Conservation (phyloP, 345 rosid genomes). For the Acer yangbiense region DNA sequence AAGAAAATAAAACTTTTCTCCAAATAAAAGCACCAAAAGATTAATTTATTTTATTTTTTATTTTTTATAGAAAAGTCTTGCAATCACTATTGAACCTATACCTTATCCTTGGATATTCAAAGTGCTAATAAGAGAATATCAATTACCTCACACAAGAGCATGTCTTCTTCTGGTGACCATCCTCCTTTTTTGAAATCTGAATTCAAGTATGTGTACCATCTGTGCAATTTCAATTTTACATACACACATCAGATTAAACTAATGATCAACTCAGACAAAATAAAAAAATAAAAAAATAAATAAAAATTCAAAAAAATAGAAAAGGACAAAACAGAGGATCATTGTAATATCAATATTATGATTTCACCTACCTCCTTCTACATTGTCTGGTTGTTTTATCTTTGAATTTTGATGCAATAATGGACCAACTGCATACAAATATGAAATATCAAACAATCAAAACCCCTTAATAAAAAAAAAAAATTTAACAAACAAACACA, state of each 20-base stretch:
- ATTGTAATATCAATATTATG: constrained; percentile 11
- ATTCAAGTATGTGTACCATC: constrained; percentile 97
- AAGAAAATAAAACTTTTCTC: constrained; percentile 8
- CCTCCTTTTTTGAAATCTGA: constrained; percentile 99
- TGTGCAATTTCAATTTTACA: constrained; percentile 36
- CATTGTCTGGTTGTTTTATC: constrained; percentile 98
- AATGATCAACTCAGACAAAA: neutral
- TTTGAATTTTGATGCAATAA: constrained; percentile 86
- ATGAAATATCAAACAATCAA: constrained; percentile 16
- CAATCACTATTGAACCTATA: constrained; percentile 2
- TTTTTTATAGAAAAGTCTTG: neutral
- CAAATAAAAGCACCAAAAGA: constrained; percentile 3
- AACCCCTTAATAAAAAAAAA: constrained; percentile 13
- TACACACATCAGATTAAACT: constrained; percentile 25
- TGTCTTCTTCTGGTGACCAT: constrained; percentile 98
- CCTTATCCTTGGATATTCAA: constrained; percentile 12
- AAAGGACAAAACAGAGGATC: constrained; percentile 20
- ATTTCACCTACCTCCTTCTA: constrained; percentile 72
- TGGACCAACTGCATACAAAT: constrained; percentile 73
- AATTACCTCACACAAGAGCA: constrained; percentile 88
- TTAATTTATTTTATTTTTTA: neutral
- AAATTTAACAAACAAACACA: neutral
- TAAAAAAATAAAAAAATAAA: no score
- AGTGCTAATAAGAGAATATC: constrained; percentile 1
- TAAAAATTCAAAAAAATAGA: neutral